A percentile compares a stretch with the other conserved stretches of the same genome.
Conservation (phyloP, 1,284 basidiomycete genomes). For the Gomphus bonarii region DNA sequence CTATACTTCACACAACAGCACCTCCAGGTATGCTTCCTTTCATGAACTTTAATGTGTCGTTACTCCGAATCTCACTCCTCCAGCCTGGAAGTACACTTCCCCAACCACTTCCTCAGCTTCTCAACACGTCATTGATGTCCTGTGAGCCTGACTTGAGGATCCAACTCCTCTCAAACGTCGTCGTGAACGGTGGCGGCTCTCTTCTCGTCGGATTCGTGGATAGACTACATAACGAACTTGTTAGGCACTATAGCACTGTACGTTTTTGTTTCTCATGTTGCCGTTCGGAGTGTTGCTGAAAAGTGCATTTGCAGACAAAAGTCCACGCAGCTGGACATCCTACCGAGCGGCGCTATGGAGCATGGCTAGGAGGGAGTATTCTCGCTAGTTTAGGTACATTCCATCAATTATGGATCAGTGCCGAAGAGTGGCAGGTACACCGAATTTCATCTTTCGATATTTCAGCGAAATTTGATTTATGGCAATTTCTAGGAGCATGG, state of each 20-base stretch:
- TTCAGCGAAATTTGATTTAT: not conserved
- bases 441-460: not conserved
- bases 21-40: slow-evolving; percentile 50
- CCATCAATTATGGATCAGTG: slow-evolving; percentile 92
- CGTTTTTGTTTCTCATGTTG: slow-evolving; percentile 21
- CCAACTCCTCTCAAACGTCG: slow-evolving; percentile 85
- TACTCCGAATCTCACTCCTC: not conserved
- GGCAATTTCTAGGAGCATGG: slow-evolving; percentile 8
- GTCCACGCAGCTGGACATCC: slow-evolving; percentile 87
- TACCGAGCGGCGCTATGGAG: slow-evolving; percentile 78
- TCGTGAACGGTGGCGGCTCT: slow-evolving; percentile 88
- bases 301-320: slow-evolving; percentile 33
- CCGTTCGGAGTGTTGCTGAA: slow-evolving; percentile 1
- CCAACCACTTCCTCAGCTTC: slow-evolving; percentile 68
- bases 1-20: slow-evolving; percentile 81
- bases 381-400: slow-evolving; percentile 90
- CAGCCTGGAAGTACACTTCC: slow-evolving; percentile 42
- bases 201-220: slow-evolving; percentile 83
- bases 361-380: slow-evolving; percentile 92
- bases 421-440: slow-evolving; percentile 80
- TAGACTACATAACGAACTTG: slow-evolving; percentile 74
- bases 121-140: slow-evolving; percentile 70
- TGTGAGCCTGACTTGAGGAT: slow-evolving; percentile 91
- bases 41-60: not conserved
- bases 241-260: slow-evolving; percentile 71